Base-by-base conservation (phyloP, 2,329 filamentous ascomycete genomes). In the Fulvia fulva region DNA sequence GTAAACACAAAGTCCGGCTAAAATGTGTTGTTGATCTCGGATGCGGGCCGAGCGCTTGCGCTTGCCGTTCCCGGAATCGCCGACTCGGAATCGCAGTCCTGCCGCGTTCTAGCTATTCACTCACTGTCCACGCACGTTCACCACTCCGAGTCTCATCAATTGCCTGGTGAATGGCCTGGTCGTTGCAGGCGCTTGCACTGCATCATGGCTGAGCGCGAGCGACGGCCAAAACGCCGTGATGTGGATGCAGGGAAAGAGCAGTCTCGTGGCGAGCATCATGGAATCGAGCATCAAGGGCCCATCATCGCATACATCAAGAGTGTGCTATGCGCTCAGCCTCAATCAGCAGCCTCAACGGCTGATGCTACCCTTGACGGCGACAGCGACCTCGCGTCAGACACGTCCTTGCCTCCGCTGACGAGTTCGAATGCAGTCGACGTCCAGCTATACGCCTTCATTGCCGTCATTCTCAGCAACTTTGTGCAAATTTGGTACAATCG, bases 361-460 rank as follows among this genome's bases (percentile, higher is more conserved):
- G 53, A 50, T 9, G 44, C 56, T 3, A 26, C 56, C n/a, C 14
- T 54, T 28, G 54, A 57, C 12, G 54, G 58, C 23, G 21, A 41
- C 30, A 50, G 62, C 66, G 83, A 82, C 46, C 79, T 79, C 68
- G 83, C 90, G 51, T 87, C 96, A 65, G 86, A 95, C 60, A 88
- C 92, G 66, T 79, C 96, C 45, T 79, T 99, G 47, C 94, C 93
- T 59, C 91, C 92, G 41, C 80, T 99, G 69, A 97, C 93, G 51
- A 96, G 91, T 77, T 91, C 91, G 53, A 96, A 96, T 73, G 91
- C 95, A 67, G 85, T 97, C 59, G 94, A 99, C 74, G 78, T 95
- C 57, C 89, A 99, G 76, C 82, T 99, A 4, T 99, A 97, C 72
- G 93, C 90, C 26, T 83, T 97, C 60, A 86, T 99, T 60, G 89